These are phyloP conservation scores for Amanita molliuscula DNA, from an alignment of 768 basidiomycete genomes.

Conservation along the genomic window DNA sequence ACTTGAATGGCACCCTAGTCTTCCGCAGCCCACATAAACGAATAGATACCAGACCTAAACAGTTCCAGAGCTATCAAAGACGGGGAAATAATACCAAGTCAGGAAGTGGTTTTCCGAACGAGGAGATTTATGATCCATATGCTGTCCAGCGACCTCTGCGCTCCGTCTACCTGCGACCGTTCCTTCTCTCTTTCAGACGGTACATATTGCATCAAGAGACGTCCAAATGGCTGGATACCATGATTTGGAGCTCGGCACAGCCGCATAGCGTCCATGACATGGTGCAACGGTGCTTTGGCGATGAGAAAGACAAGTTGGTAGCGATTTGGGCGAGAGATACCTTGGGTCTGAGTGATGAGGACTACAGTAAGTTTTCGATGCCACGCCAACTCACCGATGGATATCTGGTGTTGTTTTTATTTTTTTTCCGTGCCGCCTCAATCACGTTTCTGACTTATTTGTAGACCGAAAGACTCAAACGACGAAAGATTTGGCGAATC, in stretches of 20 bases:
- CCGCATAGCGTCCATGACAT: slow-evolving; percentile 71
- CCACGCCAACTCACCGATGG: not conserved
- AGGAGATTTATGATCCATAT: slow-evolving; percentile 11
- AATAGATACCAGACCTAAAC: slow-evolving; percentile 6
- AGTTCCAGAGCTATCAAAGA: not conserved
- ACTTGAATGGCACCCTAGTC: slow-evolving; percentile 69
- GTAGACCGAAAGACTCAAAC: slow-evolving; percentile 41
- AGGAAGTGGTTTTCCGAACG: not conserved
- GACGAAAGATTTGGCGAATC: slow-evolving; percentile 64
- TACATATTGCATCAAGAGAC: slow-evolving; percentile 58
- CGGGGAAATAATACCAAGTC: not conserved
- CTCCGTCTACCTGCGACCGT: slow-evolving; percentile 50
- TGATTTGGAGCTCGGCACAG: slow-evolving; percentile 87
- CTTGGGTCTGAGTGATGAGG: slow-evolving; percentile 46
- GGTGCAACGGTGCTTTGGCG: slow-evolving; percentile 53
- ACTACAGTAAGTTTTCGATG: slow-evolving; percentile 46
- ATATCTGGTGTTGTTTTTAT: not conserved
- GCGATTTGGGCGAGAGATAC: slow-evolving; percentile 78
- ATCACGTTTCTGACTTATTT: not conserved
- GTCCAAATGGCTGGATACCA: slow-evolving; percentile 64
- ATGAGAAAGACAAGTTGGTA: slow-evolving; percentile 28
- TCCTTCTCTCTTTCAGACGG: slow-evolving; percentile 45
- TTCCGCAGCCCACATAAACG: slow-evolving; percentile 37
- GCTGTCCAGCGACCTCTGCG: slow-evolving; percentile 21
- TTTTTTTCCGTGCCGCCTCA: not conserved